Percentiles rank a stretch among this genome's conserved stretches.
These are phyloP conservation scores for Athelia sp. DNA, from an alignment of 1,284 basidiomycete species.

Conservation along the genomic window DNA sequence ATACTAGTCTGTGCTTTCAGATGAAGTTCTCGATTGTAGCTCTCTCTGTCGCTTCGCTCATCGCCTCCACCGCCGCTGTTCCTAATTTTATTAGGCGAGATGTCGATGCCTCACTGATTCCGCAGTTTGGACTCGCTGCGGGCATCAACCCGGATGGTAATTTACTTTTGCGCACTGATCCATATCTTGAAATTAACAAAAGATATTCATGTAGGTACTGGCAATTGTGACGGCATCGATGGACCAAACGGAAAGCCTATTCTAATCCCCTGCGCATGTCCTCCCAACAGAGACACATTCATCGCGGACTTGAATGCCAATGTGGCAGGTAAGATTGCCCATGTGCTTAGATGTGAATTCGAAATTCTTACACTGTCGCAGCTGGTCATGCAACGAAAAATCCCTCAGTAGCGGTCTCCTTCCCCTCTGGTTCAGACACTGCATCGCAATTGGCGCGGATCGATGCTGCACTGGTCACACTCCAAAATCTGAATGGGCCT, in stretches of 20 bases:
- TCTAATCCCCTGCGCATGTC: constrained; percentile 59
- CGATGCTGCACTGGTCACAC: constrained; percentile 39
- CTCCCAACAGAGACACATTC: constrained; percentile 47
- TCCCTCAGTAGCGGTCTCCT: constrained; percentile 45
- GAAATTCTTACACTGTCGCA: constrained; percentile 36
- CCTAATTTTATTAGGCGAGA: constrained; percentile 39
- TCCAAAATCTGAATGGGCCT: constrained; percentile 50
- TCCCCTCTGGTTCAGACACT: constrained; percentile 54
- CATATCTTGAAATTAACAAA: not conserved
- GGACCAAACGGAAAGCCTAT: constrained; percentile 45
- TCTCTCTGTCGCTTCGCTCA: constrained; percentile 27
- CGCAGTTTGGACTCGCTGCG: constrained; percentile 44
- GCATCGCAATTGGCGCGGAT: constrained; percentile 49
- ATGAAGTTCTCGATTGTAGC: constrained; percentile 28
- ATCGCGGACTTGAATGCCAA: constrained; percentile 24
- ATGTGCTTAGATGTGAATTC: constrained; percentile 39
- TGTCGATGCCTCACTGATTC: constrained; percentile 46
- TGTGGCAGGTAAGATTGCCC: constrained; percentile 6
- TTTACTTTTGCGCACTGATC: not conserved
- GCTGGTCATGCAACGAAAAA: constrained; percentile 60
- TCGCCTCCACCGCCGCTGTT: constrained; percentile 32
- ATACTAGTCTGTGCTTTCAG: constrained; percentile 7
- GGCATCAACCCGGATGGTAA: constrained; percentile 49
- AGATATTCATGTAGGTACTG: constrained; percentile 19
- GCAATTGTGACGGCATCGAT: constrained; percentile 57